Percentiles rank a stretch among this genome's conserved stretches.
Conservation (phyloP, 352 stramenopile genomes). For the Phytopythium aichiense region DNA sequence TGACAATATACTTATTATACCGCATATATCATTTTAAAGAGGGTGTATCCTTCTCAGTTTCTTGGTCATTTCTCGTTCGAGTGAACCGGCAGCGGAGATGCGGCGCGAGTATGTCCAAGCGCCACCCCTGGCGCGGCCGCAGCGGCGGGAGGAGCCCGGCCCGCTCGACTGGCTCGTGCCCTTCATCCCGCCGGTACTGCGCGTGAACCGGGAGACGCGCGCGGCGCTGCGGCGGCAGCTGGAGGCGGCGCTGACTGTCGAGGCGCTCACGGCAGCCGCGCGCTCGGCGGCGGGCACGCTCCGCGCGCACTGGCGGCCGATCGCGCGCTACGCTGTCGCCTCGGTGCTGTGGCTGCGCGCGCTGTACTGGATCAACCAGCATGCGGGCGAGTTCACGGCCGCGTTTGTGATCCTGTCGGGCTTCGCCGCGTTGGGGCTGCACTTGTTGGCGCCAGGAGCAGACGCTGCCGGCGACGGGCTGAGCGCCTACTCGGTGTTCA, state of each 20-base stretch:
- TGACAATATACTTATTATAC: not conserved
- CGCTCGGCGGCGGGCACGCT: conserved; percentile 13
- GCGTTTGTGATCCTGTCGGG: conserved; percentile 63
- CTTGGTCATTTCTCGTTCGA: not conserved
- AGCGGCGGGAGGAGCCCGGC: conserved; percentile 22
- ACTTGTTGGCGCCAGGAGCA: conserved; percentile 22
- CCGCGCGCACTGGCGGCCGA: conserved; percentile 16
- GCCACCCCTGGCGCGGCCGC: conserved; percentile 1
- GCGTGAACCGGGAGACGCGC: conserved; percentile 75
- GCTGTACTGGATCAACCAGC: conserved; percentile 41
- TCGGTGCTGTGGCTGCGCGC: conserved; percentile 34
- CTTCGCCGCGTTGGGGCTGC: conserved; percentile 31
- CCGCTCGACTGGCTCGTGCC: conserved; percentile 70
- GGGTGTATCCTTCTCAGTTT: not conserved
- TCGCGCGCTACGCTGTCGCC: conserved; percentile 17
- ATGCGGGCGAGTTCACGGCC: conserved; percentile 48
- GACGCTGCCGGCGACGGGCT: conserved; percentile 17
- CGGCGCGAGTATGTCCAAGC: not conserved
- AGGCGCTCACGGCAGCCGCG: conserved; percentile 17
- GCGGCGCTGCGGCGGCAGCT: conserved; percentile 32
- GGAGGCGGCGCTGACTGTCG: conserved; percentile 27
- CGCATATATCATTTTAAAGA: not conserved
- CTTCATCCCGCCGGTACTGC: conserved; percentile 78
- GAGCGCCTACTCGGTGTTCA: conserved; percentile 85
- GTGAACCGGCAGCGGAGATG: not conserved